Evolutionary conservation across 75 land plant genomes (phyloP).

Genomic region (Chamaecyparis obtusa): DNA sequence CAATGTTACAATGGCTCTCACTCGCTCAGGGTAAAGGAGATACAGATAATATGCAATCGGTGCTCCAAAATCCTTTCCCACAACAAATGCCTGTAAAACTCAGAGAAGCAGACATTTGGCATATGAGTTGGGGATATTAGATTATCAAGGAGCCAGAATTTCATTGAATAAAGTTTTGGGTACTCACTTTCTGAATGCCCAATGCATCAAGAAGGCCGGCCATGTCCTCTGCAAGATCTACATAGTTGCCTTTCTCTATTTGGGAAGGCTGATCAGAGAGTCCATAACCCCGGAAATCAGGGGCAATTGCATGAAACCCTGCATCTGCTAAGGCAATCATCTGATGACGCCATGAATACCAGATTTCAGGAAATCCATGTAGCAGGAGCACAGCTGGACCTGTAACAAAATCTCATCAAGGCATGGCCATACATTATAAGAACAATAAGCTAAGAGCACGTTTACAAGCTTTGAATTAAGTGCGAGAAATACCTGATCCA

Average conservation of each 20-base stretch:
- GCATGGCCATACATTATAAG: background rate
- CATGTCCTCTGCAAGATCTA: conserved; percentile 12
- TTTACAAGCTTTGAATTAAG: too few relatives aligned
- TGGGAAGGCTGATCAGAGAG: conserved; percentile 12
- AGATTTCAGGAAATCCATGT: too few relatives aligned
- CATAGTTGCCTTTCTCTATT: conserved; percentile 3
- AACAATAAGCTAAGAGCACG: background rate
- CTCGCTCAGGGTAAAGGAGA: conserved; percentile 41
- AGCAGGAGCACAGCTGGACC: background rate
- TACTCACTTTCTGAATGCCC: conserved; percentile 34
- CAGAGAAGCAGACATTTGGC: background rate
- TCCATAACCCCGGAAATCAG: too few relatives aligned
- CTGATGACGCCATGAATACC: too few relatives aligned
- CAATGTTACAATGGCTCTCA: conserved; percentile 37
- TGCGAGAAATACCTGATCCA: too few relatives aligned
- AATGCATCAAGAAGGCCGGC: conserved; percentile 43
- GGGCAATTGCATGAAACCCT: too few relatives aligned
- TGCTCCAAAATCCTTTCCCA: conserved; percentile 59
- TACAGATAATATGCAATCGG: conserved; percentile 23
- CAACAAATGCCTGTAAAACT: conserved; percentile 40
- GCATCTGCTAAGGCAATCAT: too few relatives aligned
- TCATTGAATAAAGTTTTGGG: background rate
- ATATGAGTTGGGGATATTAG: background rate
- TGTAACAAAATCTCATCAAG: background rate
- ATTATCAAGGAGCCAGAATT: too few relatives aligned